Percentiles rank a stretch among this genome's conserved stretches.
Evolutionary conservation across 1,284 basidiomycete species (phyloP).

Genomic region (Cutaneotrichosporon cavernicola): DNA sequence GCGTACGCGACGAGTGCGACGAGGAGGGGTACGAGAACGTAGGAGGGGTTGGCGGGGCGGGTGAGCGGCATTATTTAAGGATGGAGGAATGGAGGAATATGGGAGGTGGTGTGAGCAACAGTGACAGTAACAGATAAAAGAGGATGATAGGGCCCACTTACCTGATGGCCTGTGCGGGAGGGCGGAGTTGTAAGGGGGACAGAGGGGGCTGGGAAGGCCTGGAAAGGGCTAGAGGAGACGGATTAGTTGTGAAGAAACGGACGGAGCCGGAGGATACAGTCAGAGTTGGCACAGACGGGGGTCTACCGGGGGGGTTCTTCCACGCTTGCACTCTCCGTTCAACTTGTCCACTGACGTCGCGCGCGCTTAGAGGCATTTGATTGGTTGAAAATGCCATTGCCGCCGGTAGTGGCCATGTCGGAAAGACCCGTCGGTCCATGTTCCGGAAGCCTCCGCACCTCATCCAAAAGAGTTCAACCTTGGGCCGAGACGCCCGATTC

Average conservation of each 20-base stretch:
- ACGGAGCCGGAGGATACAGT: too few relatives aligned
- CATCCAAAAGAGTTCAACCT: neutral
- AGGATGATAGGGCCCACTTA: neutral
- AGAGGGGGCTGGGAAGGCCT: neutral
- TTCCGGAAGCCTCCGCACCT: neutral
- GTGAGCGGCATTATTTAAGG: slow-evolving; percentile 5
- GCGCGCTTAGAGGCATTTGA: neutral
- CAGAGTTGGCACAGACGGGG: neutral
- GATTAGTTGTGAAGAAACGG: too few relatives aligned
- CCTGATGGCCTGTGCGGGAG: neutral
- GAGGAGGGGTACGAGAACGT: slow-evolving; percentile 12
- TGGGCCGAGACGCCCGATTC: neutral
- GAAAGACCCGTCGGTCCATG: neutral
- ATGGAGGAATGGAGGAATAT: neutral
- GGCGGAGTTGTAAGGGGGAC: neutral
- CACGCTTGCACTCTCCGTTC: too few relatives aligned
- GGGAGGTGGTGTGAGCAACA: neutral
- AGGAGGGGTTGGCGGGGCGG: slow-evolving; percentile 13
- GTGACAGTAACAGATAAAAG: neutral
- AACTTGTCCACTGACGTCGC: neutral
- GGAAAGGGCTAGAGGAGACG: neutral
- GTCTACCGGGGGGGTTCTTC: too few relatives aligned
- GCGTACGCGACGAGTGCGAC: slow-evolving; percentile 16
- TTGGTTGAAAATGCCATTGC: slow-evolving; percentile 5
- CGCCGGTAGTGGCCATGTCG: slow-evolving; percentile 9